Evolutionary conservation across 805 yeast species (phyloP).

Genomic region (Komagataella ulmi): DNA sequence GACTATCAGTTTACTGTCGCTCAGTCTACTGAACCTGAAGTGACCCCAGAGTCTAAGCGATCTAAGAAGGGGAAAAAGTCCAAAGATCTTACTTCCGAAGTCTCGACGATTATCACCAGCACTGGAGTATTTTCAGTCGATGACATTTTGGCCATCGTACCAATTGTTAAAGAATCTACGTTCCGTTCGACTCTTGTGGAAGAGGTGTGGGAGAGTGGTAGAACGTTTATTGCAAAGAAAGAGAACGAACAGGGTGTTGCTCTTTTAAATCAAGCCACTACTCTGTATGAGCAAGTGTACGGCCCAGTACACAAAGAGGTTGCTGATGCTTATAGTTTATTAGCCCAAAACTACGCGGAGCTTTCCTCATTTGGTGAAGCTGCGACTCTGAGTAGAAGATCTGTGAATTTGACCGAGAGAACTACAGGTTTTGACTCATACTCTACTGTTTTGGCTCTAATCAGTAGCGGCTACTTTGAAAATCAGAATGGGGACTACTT

Average conservation of each 20-base stretch:
- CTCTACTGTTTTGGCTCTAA: conserved; percentile 58
- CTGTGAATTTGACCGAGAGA: conserved; percentile 69
- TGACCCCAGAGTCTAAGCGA: conserved; percentile 18
- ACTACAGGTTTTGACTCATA: conserved; percentile 67
- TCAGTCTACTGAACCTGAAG: conserved; percentile 17
- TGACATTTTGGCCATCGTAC: conserved; percentile 60
- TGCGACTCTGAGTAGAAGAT: conserved; percentile 47
- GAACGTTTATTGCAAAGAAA: conserved; percentile 21
- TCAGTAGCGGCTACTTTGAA: conserved; percentile 68
- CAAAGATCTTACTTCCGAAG: conserved; percentile 6
- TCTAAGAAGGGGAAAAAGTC: conserved; percentile 21
- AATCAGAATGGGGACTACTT: conserved; percentile 39
- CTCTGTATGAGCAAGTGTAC: conserved; percentile 70
- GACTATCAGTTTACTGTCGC: conserved; percentile 35
- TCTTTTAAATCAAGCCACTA: conserved; percentile 54
- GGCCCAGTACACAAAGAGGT: conserved; percentile 74
- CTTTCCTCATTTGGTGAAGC: conserved; percentile 46
- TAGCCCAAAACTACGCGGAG: conserved; percentile 58
- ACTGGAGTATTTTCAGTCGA: conserved; percentile 25
- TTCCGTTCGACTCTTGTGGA: conserved; percentile 57
- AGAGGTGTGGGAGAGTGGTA: conserved; percentile 62
- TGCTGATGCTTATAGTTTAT: conserved; percentile 49
- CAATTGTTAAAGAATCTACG: conserved; percentile 61
- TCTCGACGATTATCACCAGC: conserved; percentile 20
- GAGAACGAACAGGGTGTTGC: conserved; percentile 46